Conservation (phyloP, 169 alveolate genomes). For the Plasmodium knowlesi region DNA sequence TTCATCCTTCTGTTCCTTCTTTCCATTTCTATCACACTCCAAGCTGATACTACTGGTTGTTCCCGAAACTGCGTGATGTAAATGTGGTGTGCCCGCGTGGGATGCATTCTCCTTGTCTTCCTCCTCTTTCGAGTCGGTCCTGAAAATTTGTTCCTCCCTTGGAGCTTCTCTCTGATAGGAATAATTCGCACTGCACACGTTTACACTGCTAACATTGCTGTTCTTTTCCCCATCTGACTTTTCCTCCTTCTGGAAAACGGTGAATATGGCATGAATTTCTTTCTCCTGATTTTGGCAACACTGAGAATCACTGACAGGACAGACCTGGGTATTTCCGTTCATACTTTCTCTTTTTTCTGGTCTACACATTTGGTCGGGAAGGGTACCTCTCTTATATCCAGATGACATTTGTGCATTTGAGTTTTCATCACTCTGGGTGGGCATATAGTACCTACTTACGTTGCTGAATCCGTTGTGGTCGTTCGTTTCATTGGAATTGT, state of each 20-base stretch:
- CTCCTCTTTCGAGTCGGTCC: neutral
- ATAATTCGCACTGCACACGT: neutral
- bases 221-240: neutral
- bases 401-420: neutral
- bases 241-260: neutral
- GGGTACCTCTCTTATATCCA: neutral
- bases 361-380: neutral
- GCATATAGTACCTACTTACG: neutral
- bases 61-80: neutral
- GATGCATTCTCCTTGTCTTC: neutral
- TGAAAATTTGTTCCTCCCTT: neutral
- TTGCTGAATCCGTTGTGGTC: neutral
- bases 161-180: neutral
- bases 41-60: neutral
- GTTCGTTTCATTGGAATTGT: neutral
- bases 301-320: neutral
- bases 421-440: neutral
- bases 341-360: neutral
- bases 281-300: neutral
- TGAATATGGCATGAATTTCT: neutral
- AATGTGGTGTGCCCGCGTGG: neutral
- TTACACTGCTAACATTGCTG: neutral
- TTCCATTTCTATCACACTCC: neutral
- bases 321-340: neutral
- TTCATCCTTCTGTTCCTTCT: neutral